A percentile compares a stretch with the other conserved stretches of the same genome.
Evolutionary conservation across 2,329 filamentous ascomycete species (phyloP).

Genomic region (Colletotrichum sp.): DNA sequence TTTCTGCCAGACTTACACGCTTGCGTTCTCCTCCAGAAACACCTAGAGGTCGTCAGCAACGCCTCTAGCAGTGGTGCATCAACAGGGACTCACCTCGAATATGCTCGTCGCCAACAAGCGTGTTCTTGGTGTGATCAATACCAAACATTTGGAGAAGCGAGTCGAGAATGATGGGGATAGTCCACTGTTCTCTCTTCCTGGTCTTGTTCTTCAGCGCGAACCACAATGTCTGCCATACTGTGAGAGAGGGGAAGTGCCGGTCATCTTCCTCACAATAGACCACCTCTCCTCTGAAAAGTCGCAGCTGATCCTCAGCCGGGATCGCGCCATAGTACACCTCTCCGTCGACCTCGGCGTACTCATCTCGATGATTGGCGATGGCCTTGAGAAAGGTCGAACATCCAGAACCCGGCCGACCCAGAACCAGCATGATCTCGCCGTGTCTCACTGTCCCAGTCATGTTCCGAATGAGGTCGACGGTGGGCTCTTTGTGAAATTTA

Average conservation of each 20-base stretch:
- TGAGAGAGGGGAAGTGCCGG: constrained; percentile 74
- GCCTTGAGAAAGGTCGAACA: constrained; percentile 81
- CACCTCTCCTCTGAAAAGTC: constrained; percentile 76
- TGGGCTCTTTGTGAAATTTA: constrained; percentile 25
- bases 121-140: constrained; percentile 77
- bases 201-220: constrained; percentile 81
- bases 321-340: constrained; percentile 77
- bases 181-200: constrained; percentile 65
- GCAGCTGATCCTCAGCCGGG: constrained; percentile 68
- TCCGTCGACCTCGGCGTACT: constrained; percentile 70
- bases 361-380: constrained; percentile 71
- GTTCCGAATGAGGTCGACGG: constrained; percentile 32
- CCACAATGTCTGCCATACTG: constrained; percentile 78
- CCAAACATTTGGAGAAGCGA: constrained; percentile 80
- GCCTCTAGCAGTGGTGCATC: no score
- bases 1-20: constrained; percentile 80
- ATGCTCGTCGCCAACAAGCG: constrained; percentile 75
- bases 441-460: constrained; percentile 39
- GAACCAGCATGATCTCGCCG: constrained; percentile 44
- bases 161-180: constrained; percentile 72
- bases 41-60: constrained; percentile 4
- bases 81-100: constrained; percentile 58
- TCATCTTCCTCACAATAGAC: constrained; percentile 83
- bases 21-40: constrained; percentile 84
- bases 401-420: constrained; percentile 76